Base-by-base conservation (phyloP, 495 filamentous ascomycete species). In the Cairneyella variabilis region DNA sequence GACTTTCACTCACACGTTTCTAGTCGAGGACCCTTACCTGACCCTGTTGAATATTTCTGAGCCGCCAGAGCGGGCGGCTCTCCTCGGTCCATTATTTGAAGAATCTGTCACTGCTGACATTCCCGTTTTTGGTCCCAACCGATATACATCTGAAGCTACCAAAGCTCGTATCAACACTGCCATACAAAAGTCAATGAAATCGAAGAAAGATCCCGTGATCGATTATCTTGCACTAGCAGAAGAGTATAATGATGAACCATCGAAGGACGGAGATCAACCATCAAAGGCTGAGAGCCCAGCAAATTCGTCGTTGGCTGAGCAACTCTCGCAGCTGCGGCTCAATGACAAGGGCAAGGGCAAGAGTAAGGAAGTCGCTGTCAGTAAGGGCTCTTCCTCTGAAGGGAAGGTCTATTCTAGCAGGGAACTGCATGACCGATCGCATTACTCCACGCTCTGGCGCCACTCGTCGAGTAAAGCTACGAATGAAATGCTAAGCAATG, bases 21-120 rank as follows among this genome's bases (percentile, higher is more conserved):
- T 59, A 78, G 76, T 69, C 42, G 67, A 67, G 8, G 57, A 63
- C 7, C 64, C 66, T 2, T 78, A 79, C 49, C 67, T 75, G 34
- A 59, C 67, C 23, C 36, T 73, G 7, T 71, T 79, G 66, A 64
- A 68, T 21, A 72, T 80, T 37, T 72, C 76, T 48, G 63, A 70
- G 16, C 45, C 66, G 5, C 68, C 73, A 8, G 66, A 75, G 21
- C 61, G 51, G 11, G 57, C 64, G 6, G 60, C 66, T 2, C 63
- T 77, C 36, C 65, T 77, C 37, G 74, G 68, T 0, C 69, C 76
- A 1, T 54, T 78, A 0, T 62, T 72, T 52, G 66, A 75, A 12
- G 71, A 73, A 44, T 60, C 65, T 22, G 69, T 66, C 1, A 61
- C 77, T 23, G 64, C 69, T 5, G 65, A 74, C 20, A 59, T 70